These are phyloP conservation scores for Eucalyptus paniculata DNA, from an alignment of 345 rosid genomes.

Conservation along the genomic window DNA sequence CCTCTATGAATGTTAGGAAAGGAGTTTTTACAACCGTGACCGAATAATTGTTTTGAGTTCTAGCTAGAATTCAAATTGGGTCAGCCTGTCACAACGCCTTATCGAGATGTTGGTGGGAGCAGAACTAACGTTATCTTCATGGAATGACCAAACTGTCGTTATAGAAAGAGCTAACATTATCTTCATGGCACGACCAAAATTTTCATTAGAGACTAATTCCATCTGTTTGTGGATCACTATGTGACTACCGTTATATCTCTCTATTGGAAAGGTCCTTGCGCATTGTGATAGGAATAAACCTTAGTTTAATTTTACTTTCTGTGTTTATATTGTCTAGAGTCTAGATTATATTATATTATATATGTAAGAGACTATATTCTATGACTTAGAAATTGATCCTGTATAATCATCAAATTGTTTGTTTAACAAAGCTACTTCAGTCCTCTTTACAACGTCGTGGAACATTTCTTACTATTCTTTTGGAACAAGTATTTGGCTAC, in stretches of 20 bases:
- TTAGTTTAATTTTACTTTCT: too few species aligned
- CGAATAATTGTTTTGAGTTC: neutral
- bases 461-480: neutral
- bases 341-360: too few species aligned
- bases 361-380: too few species aligned
- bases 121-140: neutral
- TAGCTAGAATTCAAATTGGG: neutral
- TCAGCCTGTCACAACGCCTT: neutral
- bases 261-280: too few species aligned
- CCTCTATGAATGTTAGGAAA: neutral
- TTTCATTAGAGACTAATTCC: too few species aligned
- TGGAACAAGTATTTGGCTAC: neutral
- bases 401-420: neutral
- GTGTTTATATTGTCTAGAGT: too few species aligned
- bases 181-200: too few species aligned
- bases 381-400: neutral
- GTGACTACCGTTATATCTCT: too few species aligned
- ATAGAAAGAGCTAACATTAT: too few species aligned
- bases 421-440: neutral
- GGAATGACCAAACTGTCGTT: neutral
- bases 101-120: neutral
- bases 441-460: neutral
- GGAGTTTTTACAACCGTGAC: neutral
- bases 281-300: too few species aligned
- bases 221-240: too few species aligned